Conservation (phyloP, 2,329 filamentous ascomycete genomes). For the Aspergillus candidus region DNA sequence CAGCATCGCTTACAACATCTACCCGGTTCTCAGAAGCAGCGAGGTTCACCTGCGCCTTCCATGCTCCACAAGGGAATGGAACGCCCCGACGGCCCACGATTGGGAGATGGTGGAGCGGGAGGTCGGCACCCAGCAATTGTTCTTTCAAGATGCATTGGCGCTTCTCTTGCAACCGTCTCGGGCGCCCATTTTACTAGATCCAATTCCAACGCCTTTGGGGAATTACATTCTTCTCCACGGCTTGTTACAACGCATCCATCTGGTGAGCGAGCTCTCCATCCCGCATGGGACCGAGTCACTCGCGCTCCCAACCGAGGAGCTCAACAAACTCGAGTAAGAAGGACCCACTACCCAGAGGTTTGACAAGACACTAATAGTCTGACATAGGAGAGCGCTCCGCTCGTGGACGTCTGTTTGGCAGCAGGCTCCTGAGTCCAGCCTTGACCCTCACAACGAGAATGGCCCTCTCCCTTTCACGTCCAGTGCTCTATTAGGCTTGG, state of each 20-base stretch:
- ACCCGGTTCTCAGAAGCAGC: slow-evolving; percentile 32
- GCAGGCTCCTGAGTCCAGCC: slow-evolving; percentile 31
- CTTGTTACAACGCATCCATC: slow-evolving; percentile 60
- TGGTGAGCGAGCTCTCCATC: slow-evolving; percentile 29
- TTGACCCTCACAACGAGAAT: slow-evolving; percentile 30
- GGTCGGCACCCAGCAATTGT: slow-evolving; percentile 23
- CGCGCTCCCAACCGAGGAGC: slow-evolving; percentile 27
- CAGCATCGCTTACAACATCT: slow-evolving; percentile 35
- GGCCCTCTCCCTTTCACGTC: slow-evolving; percentile 31
- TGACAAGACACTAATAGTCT: neutral
- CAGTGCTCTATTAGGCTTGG: slow-evolving; percentile 26
- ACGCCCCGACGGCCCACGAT: slow-evolving; percentile 24
- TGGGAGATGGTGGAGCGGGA: slow-evolving; percentile 29
- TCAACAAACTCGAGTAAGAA: slow-evolving; percentile 30
- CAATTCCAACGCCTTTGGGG: slow-evolving; percentile 48
- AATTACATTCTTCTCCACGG: slow-evolving; percentile 69
- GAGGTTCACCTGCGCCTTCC: slow-evolving; percentile 34
- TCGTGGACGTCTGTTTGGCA: slow-evolving; percentile 34
- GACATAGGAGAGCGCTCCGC: slow-evolving; percentile 25
- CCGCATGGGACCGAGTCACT: slow-evolving; percentile 26
- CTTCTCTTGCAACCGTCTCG: slow-evolving; percentile 27
- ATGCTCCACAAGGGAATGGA: slow-evolving; percentile 35
- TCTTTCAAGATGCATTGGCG: slow-evolving; percentile 31
- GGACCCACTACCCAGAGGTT: neutral
- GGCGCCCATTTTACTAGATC: slow-evolving; percentile 22